Base-by-base conservation (phyloP, 768 basidiomycete species). In the Boletus sp. region DNA sequence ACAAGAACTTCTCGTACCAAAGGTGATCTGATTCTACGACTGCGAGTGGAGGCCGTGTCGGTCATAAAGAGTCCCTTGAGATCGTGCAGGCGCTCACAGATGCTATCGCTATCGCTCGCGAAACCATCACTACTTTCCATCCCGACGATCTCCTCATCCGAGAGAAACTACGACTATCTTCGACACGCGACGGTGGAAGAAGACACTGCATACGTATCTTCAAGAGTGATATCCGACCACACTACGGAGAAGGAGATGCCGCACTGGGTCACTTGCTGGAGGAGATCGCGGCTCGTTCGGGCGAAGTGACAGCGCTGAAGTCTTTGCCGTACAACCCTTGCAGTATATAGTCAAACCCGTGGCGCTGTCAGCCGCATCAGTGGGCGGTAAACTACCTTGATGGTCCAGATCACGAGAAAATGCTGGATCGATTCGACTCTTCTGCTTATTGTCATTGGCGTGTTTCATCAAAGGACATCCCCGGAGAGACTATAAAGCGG, bases 1-100 rank as follows among this genome's bases (percentile, higher is more conserved):
- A 4, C 62, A 56, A 38, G 61, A 62, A n/a, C 51, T 62, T 40
- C 60, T 62, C 17, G 52, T 49, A 13, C 17, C 55, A 0, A 51
- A 46, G 11, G 32, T 57, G 19, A 35, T 57, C 35, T n/a, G 60
- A 7, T 61, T 62, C 32, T 62, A 51, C 5, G 43, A 48, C 5
- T 13, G 49, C 5, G 17, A 54, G 0, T 61, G 60, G 60, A 39
- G 54, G 23, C 55, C 30, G 34, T 7, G 0, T 8, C 38, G 21
- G 21, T 19, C 38, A 39, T 11, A 39, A 39, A 39, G 38, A 39
- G 10, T 39, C 38, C 9, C 47, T 46, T 7, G 17, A 37, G 17
- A 37, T 37, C 35, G 17, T 37, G 35, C 7, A 37, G 35, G 35
- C 17, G 8, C 45, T 61, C 1, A 30, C 46, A 1, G 15, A 48